These are phyloP conservation scores for Globisporangium spinosum DNA, from an alignment of 352 stramenopile species.

Conservation along the genomic window DNA sequence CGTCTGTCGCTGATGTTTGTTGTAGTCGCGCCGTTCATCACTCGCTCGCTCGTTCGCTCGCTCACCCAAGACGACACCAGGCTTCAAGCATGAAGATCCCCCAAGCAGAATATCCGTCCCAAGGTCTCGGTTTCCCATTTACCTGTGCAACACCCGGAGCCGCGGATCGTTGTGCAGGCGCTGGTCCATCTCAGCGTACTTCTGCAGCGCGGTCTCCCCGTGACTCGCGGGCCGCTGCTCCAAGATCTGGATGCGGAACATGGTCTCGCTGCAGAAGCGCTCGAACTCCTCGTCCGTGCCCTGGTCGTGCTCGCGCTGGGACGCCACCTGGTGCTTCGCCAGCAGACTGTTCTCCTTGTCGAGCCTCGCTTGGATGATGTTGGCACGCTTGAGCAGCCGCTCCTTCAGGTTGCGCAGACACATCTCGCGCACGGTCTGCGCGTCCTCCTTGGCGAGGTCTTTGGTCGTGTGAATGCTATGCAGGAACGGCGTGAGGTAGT, in stretches of 20 bases:
- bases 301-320: constrained; percentile 90
- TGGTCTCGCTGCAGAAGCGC: constrained; percentile 92
- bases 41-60: not conserved
- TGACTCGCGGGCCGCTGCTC: constrained; percentile 91
- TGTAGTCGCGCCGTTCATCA: not conserved
- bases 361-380: constrained; percentile 93
- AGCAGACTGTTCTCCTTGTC: constrained; percentile 91
- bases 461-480: constrained; percentile 58
- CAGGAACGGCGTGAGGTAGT: constrained; percentile 94
- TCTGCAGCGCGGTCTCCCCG: constrained; percentile 91
- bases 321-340: constrained; percentile 89
- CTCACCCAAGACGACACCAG: not conserved
- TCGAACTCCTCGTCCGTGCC: constrained; percentile 92
- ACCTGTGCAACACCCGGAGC: constrained; percentile 69
- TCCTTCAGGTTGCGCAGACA: constrained; percentile 93
- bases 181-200: constrained; percentile 93
- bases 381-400: constrained; percentile 89
- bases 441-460: constrained; percentile 81
- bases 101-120: not conserved
- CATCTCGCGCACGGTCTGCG: constrained; percentile 80
- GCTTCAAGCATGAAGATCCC: not conserved
- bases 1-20: not conserved
- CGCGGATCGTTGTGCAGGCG: constrained; percentile 86
- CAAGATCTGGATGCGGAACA: constrained; percentile 95
- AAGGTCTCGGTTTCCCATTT: constrained; percentile 11